Conservation (phyloP, 306 rosid species). For the Ziziphus jujuba region DNA sequence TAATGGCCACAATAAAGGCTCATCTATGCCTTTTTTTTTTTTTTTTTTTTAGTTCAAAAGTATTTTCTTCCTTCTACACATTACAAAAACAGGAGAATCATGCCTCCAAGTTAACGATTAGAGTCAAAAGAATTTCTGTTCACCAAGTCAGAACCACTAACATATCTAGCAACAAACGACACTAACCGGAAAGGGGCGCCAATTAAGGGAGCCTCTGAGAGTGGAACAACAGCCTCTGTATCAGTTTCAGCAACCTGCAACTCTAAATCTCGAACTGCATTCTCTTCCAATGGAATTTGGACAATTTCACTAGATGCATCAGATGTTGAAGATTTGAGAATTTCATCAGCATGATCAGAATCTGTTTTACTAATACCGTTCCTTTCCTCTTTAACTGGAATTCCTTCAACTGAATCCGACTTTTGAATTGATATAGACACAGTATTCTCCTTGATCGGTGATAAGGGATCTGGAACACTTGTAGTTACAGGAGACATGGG, state of each 20-base stretch:
- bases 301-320: conserved; percentile 61
- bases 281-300: conserved; percentile 63
- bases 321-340: conserved; percentile 27
- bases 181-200: conserved; percentile 92
- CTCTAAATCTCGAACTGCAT: conserved; percentile 40
- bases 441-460: conserved; percentile 33
- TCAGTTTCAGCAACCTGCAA: conserved; percentile 34
- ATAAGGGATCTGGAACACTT: conserved; percentile 15
- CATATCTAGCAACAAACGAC: conserved; percentile 80
- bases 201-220: conserved; percentile 80
- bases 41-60: conserved; percentile 6
- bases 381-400: conserved; percentile 32
- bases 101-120: conserved; percentile 22
- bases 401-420: conserved; percentile 34
- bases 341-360: conserved; percentile 19
- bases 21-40: too few species aligned
- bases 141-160: conserved; percentile 90
- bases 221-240: conserved; percentile 41
- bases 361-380: conserved; percentile 19
- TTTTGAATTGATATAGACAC: conserved; percentile 19
- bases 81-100: background rate
- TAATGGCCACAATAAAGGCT: conserved; percentile 35
- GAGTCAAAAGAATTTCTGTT: conserved; percentile 36
- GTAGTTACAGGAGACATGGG: conserved; percentile 24
- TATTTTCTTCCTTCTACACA: conserved; percentile 29